Conservation (phyloP, 1,139 yeast species). For the Diutina pseudorugosa region DNA sequence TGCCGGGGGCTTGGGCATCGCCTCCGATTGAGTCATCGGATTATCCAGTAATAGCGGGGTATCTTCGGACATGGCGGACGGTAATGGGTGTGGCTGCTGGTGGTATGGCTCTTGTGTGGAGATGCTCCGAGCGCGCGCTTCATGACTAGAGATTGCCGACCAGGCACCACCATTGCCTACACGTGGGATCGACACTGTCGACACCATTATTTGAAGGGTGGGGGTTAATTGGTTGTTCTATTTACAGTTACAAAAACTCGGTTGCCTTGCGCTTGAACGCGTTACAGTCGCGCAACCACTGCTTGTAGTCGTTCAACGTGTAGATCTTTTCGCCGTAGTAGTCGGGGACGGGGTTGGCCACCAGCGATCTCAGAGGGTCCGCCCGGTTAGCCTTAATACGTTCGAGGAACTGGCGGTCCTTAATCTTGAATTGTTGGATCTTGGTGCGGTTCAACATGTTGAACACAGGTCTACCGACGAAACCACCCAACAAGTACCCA, state of each 20-base stretch:
- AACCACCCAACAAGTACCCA: constrained; percentile 79
- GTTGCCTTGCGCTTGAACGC: constrained; percentile 79
- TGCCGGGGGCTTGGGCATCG: background rate
- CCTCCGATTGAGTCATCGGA: constrained; percentile 2
- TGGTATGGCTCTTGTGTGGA: background rate
- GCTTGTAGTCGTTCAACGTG: constrained; percentile 74
- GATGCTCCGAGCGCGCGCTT: background rate
- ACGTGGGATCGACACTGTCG: background rate
- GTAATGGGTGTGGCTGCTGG: background rate
- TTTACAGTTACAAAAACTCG: constrained; percentile 46
- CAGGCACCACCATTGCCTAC: background rate
- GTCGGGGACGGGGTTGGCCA: constrained; percentile 93
- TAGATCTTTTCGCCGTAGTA: constrained; percentile 95
- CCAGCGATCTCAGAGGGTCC: constrained; percentile 86
- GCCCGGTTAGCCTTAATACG: constrained; percentile 73
- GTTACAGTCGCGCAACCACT: constrained; percentile 92
- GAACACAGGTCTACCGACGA: constrained; percentile 64
- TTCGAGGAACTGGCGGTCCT: constrained; percentile 63
- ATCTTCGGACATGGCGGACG: background rate
- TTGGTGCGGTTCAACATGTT: constrained; percentile 36
- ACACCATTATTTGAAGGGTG: background rate
- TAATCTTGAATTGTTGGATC: constrained; percentile 36
- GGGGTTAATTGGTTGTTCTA: background rate
- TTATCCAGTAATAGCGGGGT: constrained; percentile 3
- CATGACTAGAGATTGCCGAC: background rate